phyloP scores from a whole-genome alignment of 805 yeast species.

The Danielia oregonensis region DNA sequence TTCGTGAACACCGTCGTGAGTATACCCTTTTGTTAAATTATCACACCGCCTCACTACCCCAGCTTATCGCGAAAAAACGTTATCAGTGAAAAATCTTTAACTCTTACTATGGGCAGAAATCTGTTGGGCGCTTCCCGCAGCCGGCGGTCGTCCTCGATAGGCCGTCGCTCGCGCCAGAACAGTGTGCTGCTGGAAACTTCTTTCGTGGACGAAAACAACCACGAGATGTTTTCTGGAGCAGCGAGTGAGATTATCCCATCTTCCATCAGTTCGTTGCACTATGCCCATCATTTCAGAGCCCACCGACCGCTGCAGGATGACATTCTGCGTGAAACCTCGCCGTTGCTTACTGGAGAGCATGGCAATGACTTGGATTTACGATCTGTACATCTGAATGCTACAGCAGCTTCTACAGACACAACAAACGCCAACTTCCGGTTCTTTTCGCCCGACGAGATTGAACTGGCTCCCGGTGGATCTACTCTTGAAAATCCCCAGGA shows the following conservation, averaged over 20 bases:
- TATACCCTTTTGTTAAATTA: too few relatives aligned
- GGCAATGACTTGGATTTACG: slow-evolving; percentile 27
- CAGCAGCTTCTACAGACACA: slow-evolving; percentile 35
- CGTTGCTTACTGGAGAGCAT: slow-evolving; percentile 24
- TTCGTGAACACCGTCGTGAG: too few relatives aligned
- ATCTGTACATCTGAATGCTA: slow-evolving; percentile 32
- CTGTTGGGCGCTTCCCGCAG: slow-evolving; percentile 3
- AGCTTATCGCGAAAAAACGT: too few relatives aligned
- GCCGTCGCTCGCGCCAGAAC: slow-evolving; percentile 25
- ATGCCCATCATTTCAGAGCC: slow-evolving; percentile 50
- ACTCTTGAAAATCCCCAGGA: slow-evolving; percentile 57
- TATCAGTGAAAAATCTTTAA: neutral
- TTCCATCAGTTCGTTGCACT: slow-evolving; percentile 73
- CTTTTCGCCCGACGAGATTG: slow-evolving; percentile 79
- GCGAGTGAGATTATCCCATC: slow-evolving; percentile 74
- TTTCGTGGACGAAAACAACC: slow-evolving; percentile 53
- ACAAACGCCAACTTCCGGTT: slow-evolving; percentile 57
- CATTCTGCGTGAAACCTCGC: slow-evolving; percentile 29
- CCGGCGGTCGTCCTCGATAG: slow-evolving; percentile 24
- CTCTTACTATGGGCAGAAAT: neutral
- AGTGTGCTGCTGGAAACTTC: slow-evolving; percentile 33
- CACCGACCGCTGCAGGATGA: slow-evolving; percentile 18
- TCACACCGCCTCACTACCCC: too few relatives aligned
- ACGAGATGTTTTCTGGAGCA: slow-evolving; percentile 76
- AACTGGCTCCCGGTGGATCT: slow-evolving; percentile 84